A percentile compares a stretch with the other conserved stretches of the same genome.
These are phyloP conservation scores for Apophysomyces elegans DNA, from an alignment of 371 early-diverging fungal species.

Conservation along the genomic window DNA sequence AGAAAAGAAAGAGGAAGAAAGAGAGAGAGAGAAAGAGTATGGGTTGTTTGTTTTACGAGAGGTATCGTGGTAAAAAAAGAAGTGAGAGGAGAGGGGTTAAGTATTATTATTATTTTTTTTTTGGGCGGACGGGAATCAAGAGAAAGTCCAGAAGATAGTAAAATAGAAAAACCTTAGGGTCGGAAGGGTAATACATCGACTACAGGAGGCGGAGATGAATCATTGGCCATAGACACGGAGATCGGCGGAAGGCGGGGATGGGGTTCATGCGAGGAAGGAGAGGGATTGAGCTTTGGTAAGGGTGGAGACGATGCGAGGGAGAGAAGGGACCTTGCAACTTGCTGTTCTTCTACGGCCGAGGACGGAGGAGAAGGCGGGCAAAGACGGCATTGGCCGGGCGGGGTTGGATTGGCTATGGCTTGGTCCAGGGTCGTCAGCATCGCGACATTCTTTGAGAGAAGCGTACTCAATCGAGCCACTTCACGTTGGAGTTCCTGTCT, in stretches of 20 bases:
- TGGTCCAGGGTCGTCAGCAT: constrained; percentile 57
- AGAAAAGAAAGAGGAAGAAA: background rate
- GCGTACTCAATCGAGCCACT: constrained; percentile 52
- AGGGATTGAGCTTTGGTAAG: constrained; percentile 3
- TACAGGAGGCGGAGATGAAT: constrained; percentile 11
- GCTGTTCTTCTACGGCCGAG: constrained; percentile 19
- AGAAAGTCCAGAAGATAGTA: background rate
- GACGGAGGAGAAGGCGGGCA: constrained; percentile 16
- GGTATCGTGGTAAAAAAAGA: background rate
- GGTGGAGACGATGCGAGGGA: constrained; percentile 27
- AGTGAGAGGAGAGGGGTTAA: too few species aligned
- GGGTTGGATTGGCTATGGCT: constrained; percentile 29
- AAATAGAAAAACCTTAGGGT: background rate
- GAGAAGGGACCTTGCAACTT: constrained; percentile 29
- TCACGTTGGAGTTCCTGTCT: constrained; percentile 61
- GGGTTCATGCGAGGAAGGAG: constrained; percentile 14
- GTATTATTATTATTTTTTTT: too few species aligned
- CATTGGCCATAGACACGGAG: constrained; percentile 6
- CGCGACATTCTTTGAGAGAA: constrained; percentile 56
- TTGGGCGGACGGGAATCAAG: background rate
- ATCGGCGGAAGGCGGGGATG: constrained; percentile 20
- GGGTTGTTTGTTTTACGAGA: background rate
- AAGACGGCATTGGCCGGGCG: constrained; percentile 14
- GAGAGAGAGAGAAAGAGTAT: background rate
- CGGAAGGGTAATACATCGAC: constrained; percentile 6